Conservation (phyloP, 2,329 filamentous ascomycete genomes). For the Graphilbum ipis-grandicollis region DNA sequence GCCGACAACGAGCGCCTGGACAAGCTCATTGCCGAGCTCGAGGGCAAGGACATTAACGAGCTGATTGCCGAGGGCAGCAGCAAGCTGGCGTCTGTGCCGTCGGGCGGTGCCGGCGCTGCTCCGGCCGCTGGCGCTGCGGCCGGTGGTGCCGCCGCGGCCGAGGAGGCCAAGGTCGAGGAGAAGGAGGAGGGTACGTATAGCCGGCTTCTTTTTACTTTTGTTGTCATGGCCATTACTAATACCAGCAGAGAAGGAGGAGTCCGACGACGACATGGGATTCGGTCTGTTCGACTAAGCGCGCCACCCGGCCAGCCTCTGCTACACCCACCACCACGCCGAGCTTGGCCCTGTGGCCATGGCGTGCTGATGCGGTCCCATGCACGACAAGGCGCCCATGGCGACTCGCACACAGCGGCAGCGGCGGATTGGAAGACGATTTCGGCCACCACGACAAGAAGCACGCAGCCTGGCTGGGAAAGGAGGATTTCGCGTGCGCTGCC, state of each 20-base stretch:
- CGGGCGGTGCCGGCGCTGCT: conserved; percentile 55
- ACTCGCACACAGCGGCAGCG: no score
- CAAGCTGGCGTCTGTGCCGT: conserved; percentile 97
- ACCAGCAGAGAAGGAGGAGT: conserved; percentile 43
- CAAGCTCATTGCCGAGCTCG: conserved; percentile 75
- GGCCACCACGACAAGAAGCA: no score
- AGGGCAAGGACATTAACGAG: conserved; percentile 83
- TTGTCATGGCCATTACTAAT: no score
- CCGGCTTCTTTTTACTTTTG: no score
- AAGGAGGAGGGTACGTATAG: conserved; percentile 9
- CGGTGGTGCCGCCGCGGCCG: conserved; percentile 17
- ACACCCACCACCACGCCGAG: no score
- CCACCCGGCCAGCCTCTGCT: no score
- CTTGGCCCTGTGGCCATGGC: no score
- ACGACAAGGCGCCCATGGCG: no score
- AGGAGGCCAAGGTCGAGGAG: conserved; percentile 10
- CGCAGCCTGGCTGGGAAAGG: no score
- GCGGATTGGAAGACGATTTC: no score
- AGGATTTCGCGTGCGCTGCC: no score
- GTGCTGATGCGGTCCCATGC: no score
- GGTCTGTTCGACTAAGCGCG: conserved; percentile 40
- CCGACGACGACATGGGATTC: conserved; percentile 63
- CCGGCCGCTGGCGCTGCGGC: conserved; percentile 50
- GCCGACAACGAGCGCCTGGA: conserved; percentile 73
- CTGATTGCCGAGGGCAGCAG: conserved; percentile 75